These are phyloP conservation scores for Acacia pycnantha DNA, from an alignment of 331 rosid genomes.

Conservation along the genomic window DNA sequence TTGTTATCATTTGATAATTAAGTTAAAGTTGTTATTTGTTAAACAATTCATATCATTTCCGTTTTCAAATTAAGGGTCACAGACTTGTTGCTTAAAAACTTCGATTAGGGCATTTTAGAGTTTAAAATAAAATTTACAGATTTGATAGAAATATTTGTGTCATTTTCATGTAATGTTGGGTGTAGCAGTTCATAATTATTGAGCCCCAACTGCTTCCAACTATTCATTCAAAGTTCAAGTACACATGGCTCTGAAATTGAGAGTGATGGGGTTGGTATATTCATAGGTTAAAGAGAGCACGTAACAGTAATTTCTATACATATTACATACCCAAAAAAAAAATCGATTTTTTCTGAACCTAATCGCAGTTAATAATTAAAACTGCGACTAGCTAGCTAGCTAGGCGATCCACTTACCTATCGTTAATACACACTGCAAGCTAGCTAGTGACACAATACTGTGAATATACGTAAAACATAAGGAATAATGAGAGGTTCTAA, in stretches of 20 bases:
- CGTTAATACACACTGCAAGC: neutral
- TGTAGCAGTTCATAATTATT: neutral
- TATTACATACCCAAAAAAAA: neutral
- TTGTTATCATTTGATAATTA: neutral
- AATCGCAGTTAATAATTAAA: neutral
- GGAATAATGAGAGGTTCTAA: neutral
- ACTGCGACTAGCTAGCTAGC: neutral
- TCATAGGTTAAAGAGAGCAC: neutral
- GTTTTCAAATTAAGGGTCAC: neutral
- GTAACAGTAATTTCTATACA: neutral
- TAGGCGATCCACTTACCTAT: neutral
- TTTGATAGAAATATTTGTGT: too few species aligned
- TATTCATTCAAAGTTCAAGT: neutral
- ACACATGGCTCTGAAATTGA: conserved; percentile 6
- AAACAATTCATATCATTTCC: neutral
- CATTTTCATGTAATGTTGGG: neutral
- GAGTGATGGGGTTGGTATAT: neutral
- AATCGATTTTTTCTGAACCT: neutral
- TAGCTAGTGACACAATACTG: neutral
- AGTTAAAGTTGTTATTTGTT: neutral
- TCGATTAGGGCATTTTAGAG: neutral
- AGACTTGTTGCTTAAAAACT: too few species aligned
- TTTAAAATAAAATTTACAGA: too few species aligned
- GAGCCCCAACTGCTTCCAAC: neutral
- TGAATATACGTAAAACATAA: neutral